phyloP scores from a whole-genome alignment of 208 protist species.

The Leishmania major region DNA sequence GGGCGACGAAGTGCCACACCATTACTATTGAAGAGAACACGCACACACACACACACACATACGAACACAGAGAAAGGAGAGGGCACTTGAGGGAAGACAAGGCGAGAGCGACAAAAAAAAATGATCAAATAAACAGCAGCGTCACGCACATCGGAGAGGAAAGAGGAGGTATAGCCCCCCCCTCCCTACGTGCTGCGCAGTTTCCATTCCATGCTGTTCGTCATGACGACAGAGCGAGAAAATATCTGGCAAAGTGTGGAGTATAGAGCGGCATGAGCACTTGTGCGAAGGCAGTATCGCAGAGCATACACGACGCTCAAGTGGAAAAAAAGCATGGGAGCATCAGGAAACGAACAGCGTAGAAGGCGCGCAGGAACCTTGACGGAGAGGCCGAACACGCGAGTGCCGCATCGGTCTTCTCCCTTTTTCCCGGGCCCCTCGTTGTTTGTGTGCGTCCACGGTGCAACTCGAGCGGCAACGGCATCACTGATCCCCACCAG shows the following conservation, averaged over 20 bases:
- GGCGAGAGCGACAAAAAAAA: too few species aligned
- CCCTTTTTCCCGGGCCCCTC: background rate
- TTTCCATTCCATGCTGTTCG: too few species aligned
- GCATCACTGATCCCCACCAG: background rate
- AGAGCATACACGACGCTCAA: too few species aligned
- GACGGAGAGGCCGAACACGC: background rate
- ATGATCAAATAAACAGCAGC: too few species aligned
- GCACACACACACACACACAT: too few species aligned
- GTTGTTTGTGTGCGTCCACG: background rate
- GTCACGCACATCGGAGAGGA: too few species aligned
- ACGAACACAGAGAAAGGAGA: too few species aligned
- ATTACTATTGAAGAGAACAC: too few species aligned
- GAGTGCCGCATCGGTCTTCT: background rate
- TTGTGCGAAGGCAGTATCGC: background rate
- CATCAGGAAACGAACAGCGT: background rate
- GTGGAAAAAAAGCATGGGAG: background rate
- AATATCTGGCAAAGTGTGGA: background rate
- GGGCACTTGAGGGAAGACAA: background rate
- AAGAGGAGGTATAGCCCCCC: too few species aligned
- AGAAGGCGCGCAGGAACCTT: background rate
- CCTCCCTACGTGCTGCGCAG: too few species aligned
- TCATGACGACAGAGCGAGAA: too few species aligned
- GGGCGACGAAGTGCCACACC: too few species aligned
- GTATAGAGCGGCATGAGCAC: background rate
- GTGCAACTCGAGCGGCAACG: background rate